A percentile compares a stretch with the other conserved stretches of the same genome.
phyloP scores from a whole-genome alignment of 306 rosid genomes.

The Citrullus amarus region DNA sequence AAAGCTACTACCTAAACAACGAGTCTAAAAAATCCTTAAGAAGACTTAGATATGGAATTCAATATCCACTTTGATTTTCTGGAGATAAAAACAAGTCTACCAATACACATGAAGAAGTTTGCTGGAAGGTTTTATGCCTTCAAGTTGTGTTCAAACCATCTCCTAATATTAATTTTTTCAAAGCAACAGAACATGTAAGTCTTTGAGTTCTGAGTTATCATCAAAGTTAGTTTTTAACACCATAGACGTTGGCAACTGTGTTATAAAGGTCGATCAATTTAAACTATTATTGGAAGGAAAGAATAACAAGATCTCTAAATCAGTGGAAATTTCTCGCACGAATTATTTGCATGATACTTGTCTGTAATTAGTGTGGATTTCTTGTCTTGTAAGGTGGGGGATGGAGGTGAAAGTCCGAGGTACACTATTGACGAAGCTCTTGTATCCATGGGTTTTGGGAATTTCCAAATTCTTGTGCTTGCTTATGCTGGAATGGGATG shows the following conservation, averaged over 20 bases:
- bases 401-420: slow-evolving; percentile 26
- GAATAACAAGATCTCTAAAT: neutral
- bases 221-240: neutral
- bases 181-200: neutral
- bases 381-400: slow-evolving; percentile 7
- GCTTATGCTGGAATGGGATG: slow-evolving; percentile 90
- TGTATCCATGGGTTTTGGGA: slow-evolving; percentile 65
- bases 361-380: neutral
- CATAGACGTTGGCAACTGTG: neutral
- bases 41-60: neutral
- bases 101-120: neutral
- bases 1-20: neutral
- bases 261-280: neutral
- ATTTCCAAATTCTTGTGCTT: slow-evolving; percentile 72
- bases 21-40: neutral
- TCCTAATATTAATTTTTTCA: neutral
- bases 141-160: neutral
- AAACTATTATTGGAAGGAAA: neutral
- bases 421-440: slow-evolving; percentile 88
- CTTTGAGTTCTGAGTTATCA: neutral
- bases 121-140: neutral
- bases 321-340: neutral
- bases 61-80: neutral
- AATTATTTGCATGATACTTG: neutral
- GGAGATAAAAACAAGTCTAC: neutral